These are phyloP conservation scores for Aphanocladium album DNA, from an alignment of 2,329 filamentous ascomycete species.

Conservation along the genomic window DNA sequence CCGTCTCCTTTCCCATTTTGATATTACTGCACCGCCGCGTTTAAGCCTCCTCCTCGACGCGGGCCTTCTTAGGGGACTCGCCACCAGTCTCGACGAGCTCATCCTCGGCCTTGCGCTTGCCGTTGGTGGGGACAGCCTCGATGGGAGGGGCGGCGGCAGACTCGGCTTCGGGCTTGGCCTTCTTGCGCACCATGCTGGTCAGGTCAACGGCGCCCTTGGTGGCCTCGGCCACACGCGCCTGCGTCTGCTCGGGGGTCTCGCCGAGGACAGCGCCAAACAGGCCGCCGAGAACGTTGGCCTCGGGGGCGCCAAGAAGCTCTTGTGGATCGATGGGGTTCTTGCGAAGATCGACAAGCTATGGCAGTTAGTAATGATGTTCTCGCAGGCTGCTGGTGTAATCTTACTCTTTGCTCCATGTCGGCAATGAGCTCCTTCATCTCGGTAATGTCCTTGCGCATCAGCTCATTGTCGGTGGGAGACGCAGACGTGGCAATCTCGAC, in stretches of 20 bases:
- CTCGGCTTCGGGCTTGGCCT: constrained; percentile 34
- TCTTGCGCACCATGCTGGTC: constrained; percentile 67
- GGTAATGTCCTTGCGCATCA: constrained; percentile 55
- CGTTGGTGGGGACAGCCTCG: constrained; percentile 22
- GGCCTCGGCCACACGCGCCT: constrained; percentile 64
- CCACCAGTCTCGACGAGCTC: constrained; percentile 20
- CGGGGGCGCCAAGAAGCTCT: constrained; percentile 32
- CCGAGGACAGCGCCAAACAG: constrained; percentile 61
- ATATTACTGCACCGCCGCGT: neutral
- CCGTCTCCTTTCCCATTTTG: neutral
- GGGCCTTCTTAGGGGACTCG: constrained; percentile 43
- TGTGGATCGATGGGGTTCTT: constrained; percentile 47
- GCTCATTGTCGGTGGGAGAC: constrained; percentile 62
- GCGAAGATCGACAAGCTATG: constrained; percentile 62
- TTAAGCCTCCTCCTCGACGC: constrained; percentile 39
- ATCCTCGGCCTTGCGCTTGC: constrained; percentile 22
- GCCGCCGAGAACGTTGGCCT: constrained; percentile 45
- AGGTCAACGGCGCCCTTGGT: constrained; percentile 71
- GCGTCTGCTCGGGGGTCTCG: constrained; percentile 54
- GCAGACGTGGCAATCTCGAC: constrained; percentile 58
- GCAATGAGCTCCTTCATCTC: constrained; percentile 74
- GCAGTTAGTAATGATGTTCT: neutral
- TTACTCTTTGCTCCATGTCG: constrained; percentile 72
- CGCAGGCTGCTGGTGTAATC: constrained; percentile 21
- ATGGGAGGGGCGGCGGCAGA: constrained; percentile 9